Conservation (phyloP, 441 rosid species). For the Biscutella laevigata region DNA sequence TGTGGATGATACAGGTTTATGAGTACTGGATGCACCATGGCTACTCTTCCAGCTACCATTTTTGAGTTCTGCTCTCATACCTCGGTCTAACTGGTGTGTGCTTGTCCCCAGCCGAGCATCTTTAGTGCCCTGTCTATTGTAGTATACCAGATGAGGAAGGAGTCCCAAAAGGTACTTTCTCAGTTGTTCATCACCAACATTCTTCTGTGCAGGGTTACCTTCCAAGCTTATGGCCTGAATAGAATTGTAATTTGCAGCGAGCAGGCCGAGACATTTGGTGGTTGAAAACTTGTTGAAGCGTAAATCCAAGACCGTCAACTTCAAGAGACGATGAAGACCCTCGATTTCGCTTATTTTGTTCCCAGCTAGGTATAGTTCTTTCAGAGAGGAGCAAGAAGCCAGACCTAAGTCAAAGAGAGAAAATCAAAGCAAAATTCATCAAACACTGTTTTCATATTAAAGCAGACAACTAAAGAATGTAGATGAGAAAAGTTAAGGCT, state of each 20-base stretch:
- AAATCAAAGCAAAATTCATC: background rate
- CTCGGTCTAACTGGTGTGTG: slow-evolving; percentile 52
- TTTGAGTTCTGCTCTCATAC: slow-evolving; percentile 59
- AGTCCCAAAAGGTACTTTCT: slow-evolving; percentile 72
- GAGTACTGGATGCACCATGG: slow-evolving; percentile 34
- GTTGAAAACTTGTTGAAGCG: slow-evolving; percentile 88
- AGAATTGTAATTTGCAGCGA: slow-evolving; percentile 87
- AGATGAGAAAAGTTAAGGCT: slow-evolving; percentile 5
- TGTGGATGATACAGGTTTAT: slow-evolving; percentile 34
- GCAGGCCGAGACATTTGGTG: slow-evolving; percentile 78
- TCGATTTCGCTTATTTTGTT: slow-evolving; percentile 82
- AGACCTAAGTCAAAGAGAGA: slow-evolving; percentile 39
- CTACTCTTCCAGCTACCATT: slow-evolving; percentile 44
- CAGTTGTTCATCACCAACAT: slow-evolving; percentile 87
- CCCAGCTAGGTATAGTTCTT: slow-evolving; percentile 87
- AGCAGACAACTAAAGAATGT: background rate
- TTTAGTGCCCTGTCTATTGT: slow-evolving; percentile 67
- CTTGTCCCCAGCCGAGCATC: slow-evolving; percentile 50
- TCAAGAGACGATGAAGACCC: slow-evolving; percentile 89
- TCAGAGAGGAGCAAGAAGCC: slow-evolving; percentile 88
- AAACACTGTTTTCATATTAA: background rate
- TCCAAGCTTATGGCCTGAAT: slow-evolving; percentile 91
- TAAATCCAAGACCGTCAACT: slow-evolving; percentile 68
- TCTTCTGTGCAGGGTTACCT: slow-evolving; percentile 93
- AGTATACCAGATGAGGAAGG: slow-evolving; percentile 69